phyloP scores from a whole-genome alignment of 805 yeast species.

The Pichia cabralensis region DNA sequence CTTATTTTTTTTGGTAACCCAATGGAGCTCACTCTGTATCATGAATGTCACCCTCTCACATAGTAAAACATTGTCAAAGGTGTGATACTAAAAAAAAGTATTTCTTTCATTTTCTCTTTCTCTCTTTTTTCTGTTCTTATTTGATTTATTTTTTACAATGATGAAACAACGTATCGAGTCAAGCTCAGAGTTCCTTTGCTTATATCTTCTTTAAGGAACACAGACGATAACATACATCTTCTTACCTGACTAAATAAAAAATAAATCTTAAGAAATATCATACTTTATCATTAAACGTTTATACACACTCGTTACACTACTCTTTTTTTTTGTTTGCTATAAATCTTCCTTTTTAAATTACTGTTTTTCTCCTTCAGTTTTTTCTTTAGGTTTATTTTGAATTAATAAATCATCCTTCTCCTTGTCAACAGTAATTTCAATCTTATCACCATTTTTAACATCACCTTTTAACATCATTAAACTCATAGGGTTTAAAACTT shows the following conservation, averaged over 20 bases:
- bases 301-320: no score
- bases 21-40: constrained; percentile 25
- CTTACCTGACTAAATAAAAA: no score
- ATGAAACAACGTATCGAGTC: constrained; percentile 12
- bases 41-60: no score
- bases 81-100: constrained; percentile 8
- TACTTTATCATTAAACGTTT: no score
- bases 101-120: background rate
- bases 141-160: constrained; percentile 5
- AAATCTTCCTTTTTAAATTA: no score
- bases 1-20: constrained; percentile 12
- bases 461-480: constrained; percentile 70
- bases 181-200: constrained; percentile 15
- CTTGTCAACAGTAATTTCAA: constrained; percentile 16
- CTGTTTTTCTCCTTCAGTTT: background rate
- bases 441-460: constrained; percentile 47
- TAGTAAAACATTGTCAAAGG: constrained; percentile 16
- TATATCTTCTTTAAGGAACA: constrained; percentile 12
- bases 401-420: constrained; percentile 7
- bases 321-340: no score
- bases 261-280: no score
- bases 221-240: constrained; percentile 14
- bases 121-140: background rate
- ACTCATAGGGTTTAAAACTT: constrained; percentile 84
- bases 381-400: no score